Evolutionary conservation across 1,284 basidiomycete genomes (phyloP).

Genomic region (Apiotrichum siamense): DNA sequence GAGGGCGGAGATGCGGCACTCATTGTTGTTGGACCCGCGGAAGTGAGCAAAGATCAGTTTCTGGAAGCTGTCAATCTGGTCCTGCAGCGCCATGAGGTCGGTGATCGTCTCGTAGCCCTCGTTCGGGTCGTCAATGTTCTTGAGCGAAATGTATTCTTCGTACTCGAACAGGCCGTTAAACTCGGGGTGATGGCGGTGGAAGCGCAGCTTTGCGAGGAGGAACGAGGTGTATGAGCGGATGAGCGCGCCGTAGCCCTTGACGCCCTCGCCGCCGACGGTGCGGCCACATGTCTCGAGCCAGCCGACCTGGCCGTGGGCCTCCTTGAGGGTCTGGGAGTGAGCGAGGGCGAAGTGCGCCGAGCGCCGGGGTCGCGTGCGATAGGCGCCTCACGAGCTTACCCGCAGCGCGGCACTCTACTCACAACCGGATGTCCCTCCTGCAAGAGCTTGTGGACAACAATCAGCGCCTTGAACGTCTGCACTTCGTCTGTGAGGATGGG

Average conservation of each 20-base stretch:
- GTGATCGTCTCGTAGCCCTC: conserved; percentile 96
- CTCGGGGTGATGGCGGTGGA: conserved; percentile 86
- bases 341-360: too few relatives aligned
- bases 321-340: conserved; percentile 70
- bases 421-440: conserved; percentile 93
- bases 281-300: conserved; percentile 94
- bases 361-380: too few relatives aligned
- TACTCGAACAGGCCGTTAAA: conserved; percentile 97
- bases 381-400: too few relatives aligned
- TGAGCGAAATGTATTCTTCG: conserved; percentile 90
- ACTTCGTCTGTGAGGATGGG: conserved; percentile 92
- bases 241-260: conserved; percentile 78
- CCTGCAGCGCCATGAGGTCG: conserved; percentile 91
- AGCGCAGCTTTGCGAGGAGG: conserved; percentile 86
- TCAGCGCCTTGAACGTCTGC: conserved; percentile 92
- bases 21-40: conserved; percentile 81
- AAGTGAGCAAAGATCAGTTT: conserved; percentile 93
- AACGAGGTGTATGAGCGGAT: conserved; percentile 93
- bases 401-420: too few relatives aligned
- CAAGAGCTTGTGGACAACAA: conserved; percentile 89
- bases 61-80: conserved; percentile 95
- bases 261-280: conserved; percentile 72
- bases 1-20: conserved; percentile 86
- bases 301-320: conserved; percentile 89
- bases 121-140: conserved; percentile 94